phyloP scores from a whole-genome alignment of 495 filamentous ascomycete genomes.

The Penicillium herquei region DNA sequence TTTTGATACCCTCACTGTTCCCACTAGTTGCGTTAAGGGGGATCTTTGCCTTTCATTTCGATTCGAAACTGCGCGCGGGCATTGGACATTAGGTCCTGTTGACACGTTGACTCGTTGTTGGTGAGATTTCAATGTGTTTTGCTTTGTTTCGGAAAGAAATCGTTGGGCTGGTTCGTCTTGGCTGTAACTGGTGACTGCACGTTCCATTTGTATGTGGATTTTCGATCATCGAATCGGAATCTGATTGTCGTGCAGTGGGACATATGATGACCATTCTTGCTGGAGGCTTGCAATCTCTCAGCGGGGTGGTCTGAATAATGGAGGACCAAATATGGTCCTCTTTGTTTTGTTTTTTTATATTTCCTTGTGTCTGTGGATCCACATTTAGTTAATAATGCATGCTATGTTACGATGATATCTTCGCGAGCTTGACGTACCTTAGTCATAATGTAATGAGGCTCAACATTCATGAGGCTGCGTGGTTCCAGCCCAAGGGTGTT shows the following conservation, averaged over 20 bases:
- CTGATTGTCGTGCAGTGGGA: background rate
- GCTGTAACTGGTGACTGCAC: conserved; percentile 1
- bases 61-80: background rate
- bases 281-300: conserved; percentile 3
- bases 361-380: conserved; percentile 13
- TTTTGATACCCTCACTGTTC: conserved; percentile 38
- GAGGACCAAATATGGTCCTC: conserved; percentile 9
- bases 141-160: background rate
- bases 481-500: too few species aligned
- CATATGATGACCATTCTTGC: background rate
- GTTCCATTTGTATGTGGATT: background rate
- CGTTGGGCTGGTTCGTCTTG: background rate
- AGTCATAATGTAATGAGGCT: too few species aligned
- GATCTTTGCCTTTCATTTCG: background rate
- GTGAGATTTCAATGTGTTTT: background rate
- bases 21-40: background rate
- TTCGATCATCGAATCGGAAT: background rate
- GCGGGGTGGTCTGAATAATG: conserved; percentile 12
- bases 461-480: too few species aligned
- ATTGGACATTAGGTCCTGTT: background rate
- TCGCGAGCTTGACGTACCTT: conserved; percentile 4
- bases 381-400: conserved; percentile 24
- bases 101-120: background rate
- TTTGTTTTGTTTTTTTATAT: conserved; percentile 23
- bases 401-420: conserved; percentile 10